Conservation (phyloP, 2,329 filamentous ascomycete genomes). For the Clarireedia paspali region DNA sequence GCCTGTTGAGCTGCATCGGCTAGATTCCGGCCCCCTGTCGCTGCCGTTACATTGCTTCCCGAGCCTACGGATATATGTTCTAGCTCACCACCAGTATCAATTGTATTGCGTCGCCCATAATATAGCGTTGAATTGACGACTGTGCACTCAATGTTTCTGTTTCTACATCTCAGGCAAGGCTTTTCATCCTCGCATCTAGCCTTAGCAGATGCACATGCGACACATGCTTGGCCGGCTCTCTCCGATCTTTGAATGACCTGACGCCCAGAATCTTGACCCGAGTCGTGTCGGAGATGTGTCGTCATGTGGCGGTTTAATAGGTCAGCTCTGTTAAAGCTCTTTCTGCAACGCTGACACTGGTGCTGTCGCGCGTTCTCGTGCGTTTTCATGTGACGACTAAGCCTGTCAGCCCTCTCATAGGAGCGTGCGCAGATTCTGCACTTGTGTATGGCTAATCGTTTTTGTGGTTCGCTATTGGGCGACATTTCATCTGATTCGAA, state of each 20-base stretch:
- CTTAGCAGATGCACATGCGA: constrained; percentile 16
- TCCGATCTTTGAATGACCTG: constrained; percentile 5
- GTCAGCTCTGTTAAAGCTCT: constrained; percentile 20
- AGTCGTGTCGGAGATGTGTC: constrained; percentile 11
- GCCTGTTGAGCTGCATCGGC: no score
- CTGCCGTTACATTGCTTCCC: no score
- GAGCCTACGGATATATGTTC: no score
- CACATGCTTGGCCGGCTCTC: constrained; percentile 14
- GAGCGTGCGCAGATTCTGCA: constrained; percentile 16
- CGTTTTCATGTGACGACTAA: constrained; percentile 11
- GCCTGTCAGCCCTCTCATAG: constrained; percentile 19
- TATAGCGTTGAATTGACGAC: not conserved
- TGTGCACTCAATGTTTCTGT: constrained; percentile 13
- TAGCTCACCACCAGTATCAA: no score
- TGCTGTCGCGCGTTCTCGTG: constrained; percentile 20
- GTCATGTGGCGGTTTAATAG: constrained; percentile 13
- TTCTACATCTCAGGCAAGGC: constrained; percentile 16
- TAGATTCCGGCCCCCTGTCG: no score
- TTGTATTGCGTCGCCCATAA: no score
- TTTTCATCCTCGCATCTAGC: constrained; percentile 19
- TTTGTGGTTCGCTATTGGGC: not conserved
- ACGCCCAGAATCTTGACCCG: not conserved
- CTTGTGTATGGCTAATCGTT: constrained; percentile 1
- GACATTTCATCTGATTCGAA: no score
- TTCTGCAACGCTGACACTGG: constrained; percentile 15